phyloP scores from a whole-genome alignment of 306 rosid genomes.

The Rosa lucieae region DNA sequence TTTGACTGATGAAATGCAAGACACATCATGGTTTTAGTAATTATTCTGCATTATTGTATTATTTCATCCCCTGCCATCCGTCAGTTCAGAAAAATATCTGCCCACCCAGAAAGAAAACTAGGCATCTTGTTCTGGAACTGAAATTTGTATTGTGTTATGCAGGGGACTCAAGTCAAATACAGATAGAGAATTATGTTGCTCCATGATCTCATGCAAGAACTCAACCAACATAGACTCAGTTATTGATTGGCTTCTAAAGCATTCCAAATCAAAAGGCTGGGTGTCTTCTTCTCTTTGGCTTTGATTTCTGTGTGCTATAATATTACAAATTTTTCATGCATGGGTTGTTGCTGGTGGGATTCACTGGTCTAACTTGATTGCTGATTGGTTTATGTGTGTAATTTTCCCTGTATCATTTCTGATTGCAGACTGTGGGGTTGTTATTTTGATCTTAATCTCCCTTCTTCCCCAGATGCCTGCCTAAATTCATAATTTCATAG shows the following conservation, averaged over 20 bases:
- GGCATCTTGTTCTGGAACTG: constrained; percentile 13
- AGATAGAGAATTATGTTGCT: constrained; percentile 90
- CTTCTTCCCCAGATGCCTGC: constrained; percentile 9
- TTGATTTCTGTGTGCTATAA: constrained; percentile 36
- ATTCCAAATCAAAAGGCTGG: constrained; percentile 88
- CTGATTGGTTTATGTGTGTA: constrained; percentile 39
- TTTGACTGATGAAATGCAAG: constrained; percentile 82
- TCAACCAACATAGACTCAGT: constrained; percentile 89
- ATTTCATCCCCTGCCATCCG: background rate
- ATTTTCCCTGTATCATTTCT: background rate
- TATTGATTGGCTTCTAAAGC: constrained; percentile 92
- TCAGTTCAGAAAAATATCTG: background rate
- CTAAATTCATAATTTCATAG: background rate
- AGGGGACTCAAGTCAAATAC: constrained; percentile 77
- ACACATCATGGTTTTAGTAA: background rate
- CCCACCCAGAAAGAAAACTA: background rate
- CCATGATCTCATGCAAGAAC: constrained; percentile 96
- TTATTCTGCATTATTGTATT: background rate
- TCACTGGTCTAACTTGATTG: constrained; percentile 43
- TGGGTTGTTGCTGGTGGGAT: constrained; percentile 49
- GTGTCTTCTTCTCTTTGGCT: constrained; percentile 25
- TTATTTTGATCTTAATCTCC: background rate
- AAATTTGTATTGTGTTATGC: constrained; percentile 30
- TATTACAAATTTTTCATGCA: constrained; percentile 33
- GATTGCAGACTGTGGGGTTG: constrained; percentile 15